These are phyloP conservation scores for Chiua virens DNA, from an alignment of 768 basidiomycete species.

Conservation along the genomic window DNA sequence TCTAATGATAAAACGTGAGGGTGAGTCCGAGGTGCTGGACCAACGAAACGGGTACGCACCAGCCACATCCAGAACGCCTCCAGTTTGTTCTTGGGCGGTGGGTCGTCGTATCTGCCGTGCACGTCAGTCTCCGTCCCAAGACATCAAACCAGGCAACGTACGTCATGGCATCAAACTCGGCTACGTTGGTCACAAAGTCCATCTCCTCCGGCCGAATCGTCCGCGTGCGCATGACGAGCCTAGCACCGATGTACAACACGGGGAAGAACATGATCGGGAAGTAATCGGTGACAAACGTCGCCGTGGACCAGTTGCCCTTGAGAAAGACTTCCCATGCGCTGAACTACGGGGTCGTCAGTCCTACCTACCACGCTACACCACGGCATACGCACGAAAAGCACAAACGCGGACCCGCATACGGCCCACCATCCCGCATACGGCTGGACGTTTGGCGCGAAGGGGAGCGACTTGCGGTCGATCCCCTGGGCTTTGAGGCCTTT, in stretches of 20 bases:
- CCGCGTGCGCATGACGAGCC: conserved; percentile 10
- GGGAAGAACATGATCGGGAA: conserved; percentile 46
- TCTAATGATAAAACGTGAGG: no score
- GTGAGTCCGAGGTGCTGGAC: no score
- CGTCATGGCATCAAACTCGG: conserved; percentile 32
- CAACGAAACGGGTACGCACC: conserved; percentile 11
- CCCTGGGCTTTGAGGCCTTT: conserved; percentile 51
- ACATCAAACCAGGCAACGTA: not conserved
- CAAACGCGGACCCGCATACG: conserved; percentile 25
- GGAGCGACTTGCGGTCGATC: conserved; percentile 45
- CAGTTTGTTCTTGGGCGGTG: conserved; percentile 23
- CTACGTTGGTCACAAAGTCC: conserved; percentile 26
- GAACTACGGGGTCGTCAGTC: conserved; percentile 25
- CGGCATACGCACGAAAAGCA: conserved; percentile 35
- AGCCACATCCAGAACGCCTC: conserved; percentile 32
- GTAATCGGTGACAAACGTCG: conserved; percentile 44
- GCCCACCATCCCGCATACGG: conserved; percentile 43
- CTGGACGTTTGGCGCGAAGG: conserved; percentile 43
- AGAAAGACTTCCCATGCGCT: conserved; percentile 44
- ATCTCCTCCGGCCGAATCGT: conserved; percentile 15
- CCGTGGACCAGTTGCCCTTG: conserved; percentile 36
- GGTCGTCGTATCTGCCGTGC: conserved; percentile 25
- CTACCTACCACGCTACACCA: no score
- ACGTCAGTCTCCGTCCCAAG: not conserved
- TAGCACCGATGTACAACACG: conserved; percentile 39